A percentile compares a stretch with the other conserved stretches of the same genome.
These are phyloP conservation scores for Xanthoconium purpureum DNA, from an alignment of 768 basidiomycete species.

Conservation along the genomic window DNA sequence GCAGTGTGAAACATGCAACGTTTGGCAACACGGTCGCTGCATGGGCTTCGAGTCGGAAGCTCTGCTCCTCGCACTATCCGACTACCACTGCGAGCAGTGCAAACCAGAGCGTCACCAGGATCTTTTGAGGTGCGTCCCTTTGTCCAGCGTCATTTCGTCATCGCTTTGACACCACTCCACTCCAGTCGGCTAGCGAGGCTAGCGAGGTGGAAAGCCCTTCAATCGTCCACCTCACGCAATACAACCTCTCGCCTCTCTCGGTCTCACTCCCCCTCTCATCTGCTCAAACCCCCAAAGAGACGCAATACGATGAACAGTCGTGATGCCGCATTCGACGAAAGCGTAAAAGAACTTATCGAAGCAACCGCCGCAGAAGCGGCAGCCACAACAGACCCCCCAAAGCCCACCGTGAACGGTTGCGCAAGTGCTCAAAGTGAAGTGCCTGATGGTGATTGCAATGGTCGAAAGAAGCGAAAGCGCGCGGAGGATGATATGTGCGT, in stretches of 20 bases:
- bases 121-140: slow-evolving; percentile 66
- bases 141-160: slow-evolving; percentile 12
- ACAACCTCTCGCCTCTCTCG: slow-evolving; percentile 64
- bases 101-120: slow-evolving; percentile 82
- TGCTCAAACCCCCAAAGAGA: slow-evolving; percentile 74
- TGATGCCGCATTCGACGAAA: slow-evolving; percentile 91
- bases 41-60: slow-evolving; percentile 87
- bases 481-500: slow-evolving; percentile 70
- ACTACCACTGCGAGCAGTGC: slow-evolving; percentile 95
- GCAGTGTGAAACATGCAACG: slow-evolving; percentile 94
- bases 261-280: slow-evolving; percentile 64
- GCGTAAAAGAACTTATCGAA: slow-evolving; percentile 72
- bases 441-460: slow-evolving; percentile 50
- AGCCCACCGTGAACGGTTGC: slow-evolving; percentile 35
- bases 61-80: slow-evolving; percentile 67
- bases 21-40: slow-evolving; percentile 97
- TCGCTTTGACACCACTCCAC: slow-evolving; percentile 15
- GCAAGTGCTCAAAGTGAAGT: slow-evolving; percentile 39
- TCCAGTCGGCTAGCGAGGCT: slow-evolving; percentile 56
- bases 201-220: slow-evolving; percentile 43
- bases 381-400: slow-evolving; percentile 43
- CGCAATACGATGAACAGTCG: slow-evolving; percentile 98
- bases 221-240: slow-evolving; percentile 62
- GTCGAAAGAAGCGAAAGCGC: slow-evolving; percentile 72
- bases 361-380: slow-evolving; percentile 71